Percentiles rank a stretch among this genome's conserved stretches.
Evolutionary conservation across 768 basidiomycete species (phyloP).

Genomic region (Lactarius psammicola): DNA sequence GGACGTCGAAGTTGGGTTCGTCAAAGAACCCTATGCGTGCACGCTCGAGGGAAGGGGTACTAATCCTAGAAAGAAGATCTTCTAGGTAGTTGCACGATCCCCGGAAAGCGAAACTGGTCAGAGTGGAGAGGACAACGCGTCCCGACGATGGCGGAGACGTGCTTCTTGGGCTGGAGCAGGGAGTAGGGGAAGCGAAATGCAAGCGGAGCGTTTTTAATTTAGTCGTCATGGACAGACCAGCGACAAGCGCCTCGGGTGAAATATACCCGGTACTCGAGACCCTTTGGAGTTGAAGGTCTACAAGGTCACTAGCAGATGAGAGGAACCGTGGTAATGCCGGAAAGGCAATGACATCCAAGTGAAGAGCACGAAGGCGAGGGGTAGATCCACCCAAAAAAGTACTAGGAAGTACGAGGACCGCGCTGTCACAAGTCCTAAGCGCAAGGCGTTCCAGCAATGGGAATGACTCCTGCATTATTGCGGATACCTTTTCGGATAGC

Average conservation of each 20-base stretch:
- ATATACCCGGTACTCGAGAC: background rate
- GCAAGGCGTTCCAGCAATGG: background rate
- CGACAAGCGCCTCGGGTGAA: conserved; percentile 5
- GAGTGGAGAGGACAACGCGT: background rate
- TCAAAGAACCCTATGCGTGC: background rate
- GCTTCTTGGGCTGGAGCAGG: background rate
- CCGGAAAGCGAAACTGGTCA: background rate
- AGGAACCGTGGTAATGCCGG: background rate
- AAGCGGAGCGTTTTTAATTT: background rate
- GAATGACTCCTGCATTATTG: background rate
- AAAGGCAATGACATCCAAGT: background rate
- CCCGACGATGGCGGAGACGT: background rate
- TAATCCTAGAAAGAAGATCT: background rate
- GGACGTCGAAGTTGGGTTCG: background rate
- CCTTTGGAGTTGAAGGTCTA: conserved; percentile 4
- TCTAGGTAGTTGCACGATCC: conserved; percentile 10
- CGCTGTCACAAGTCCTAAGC: background rate
- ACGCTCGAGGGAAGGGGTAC: background rate
- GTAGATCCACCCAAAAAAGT: background rate
- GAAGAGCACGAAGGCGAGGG: background rate
- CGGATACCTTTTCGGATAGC: background rate
- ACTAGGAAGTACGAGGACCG: background rate
- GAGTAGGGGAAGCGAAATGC: background rate
- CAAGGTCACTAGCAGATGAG: background rate
- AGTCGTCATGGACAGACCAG: background rate